Evolutionary conservation across 345 rosid genomes (phyloP).

Genomic region (Salix udensis): DNA sequence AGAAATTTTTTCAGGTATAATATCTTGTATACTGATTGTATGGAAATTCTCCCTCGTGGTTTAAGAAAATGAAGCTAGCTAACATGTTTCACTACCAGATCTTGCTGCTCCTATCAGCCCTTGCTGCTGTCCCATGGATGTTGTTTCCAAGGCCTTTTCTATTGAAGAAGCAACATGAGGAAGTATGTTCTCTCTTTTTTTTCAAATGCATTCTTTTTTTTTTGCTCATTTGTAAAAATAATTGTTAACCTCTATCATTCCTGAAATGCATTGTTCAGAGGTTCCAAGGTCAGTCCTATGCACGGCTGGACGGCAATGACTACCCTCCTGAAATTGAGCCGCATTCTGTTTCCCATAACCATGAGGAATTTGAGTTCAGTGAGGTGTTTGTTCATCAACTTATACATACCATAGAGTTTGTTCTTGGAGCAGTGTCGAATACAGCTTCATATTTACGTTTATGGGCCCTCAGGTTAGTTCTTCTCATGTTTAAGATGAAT

Average conservation of each 20-base stretch:
- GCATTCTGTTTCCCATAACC: slow-evolving; percentile 54
- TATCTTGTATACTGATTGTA: not conserved
- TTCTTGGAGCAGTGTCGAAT: slow-evolving; percentile 96
- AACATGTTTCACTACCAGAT: slow-evolving; percentile 10
- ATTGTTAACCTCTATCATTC: not conserved
- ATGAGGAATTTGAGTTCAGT: slow-evolving; percentile 90
- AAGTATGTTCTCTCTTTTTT: slow-evolving; percentile 32
- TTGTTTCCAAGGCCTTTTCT: slow-evolving; percentile 90
- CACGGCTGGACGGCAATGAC: slow-evolving; percentile 55
- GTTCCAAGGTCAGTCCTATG: slow-evolving; percentile 73
- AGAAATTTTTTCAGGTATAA: slow-evolving; percentile 30
- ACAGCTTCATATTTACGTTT: slow-evolving; percentile 95
- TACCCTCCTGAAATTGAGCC: slow-evolving; percentile 58
- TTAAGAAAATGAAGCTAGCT: not conserved
- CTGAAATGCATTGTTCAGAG: slow-evolving; percentile 46
- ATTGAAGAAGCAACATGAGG: slow-evolving; percentile 80
- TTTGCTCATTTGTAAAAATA: not conserved
- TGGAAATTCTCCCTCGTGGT: not conserved
- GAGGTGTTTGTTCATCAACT: slow-evolving; percentile 96
- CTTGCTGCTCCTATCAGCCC: slow-evolving; percentile 46
- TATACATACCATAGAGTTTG: slow-evolving; percentile 96
- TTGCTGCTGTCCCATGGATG: slow-evolving; percentile 98
- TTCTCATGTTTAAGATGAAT: slow-evolving; percentile 1
- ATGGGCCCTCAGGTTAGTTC: slow-evolving; percentile 86
- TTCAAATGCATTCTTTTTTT: not conserved